These are phyloP conservation scores for Heliosperma pusillum DNA, from an alignment of 148 eudicot genomes.

Conservation along the genomic window DNA sequence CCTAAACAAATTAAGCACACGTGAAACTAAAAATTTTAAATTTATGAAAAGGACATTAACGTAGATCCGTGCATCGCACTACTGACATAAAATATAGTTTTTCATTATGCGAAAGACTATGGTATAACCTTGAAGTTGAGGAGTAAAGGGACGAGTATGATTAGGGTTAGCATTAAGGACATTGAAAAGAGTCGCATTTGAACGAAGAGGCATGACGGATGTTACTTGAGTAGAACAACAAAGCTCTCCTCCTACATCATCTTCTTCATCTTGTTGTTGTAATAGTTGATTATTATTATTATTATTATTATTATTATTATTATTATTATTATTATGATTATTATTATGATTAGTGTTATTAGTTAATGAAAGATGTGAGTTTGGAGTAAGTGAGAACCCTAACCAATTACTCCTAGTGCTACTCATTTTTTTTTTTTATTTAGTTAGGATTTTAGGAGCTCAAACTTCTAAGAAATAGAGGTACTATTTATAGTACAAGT, in stretches of 20 bases:
- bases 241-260: background rate
- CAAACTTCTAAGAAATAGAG: constrained; percentile 22
- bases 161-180: background rate
- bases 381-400: constrained; percentile 30
- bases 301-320: background rate
- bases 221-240: background rate
- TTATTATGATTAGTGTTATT: background rate
- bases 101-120: too few species aligned
- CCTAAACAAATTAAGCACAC: too few species aligned
- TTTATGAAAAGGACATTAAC: too few species aligned
- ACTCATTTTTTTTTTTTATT: background rate
- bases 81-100: too few species aligned
- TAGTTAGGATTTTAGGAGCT: constrained; percentile 8
- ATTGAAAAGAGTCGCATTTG: constrained; percentile 18
- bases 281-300: background rate
- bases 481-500: too few species aligned
- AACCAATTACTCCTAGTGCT: constrained; percentile 23
- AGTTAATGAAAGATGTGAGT: background rate
- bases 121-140: constrained; percentile 19
- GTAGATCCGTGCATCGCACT: too few species aligned
- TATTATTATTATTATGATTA: background rate
- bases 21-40: too few species aligned
- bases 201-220: constrained; percentile 22
- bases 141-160: constrained; percentile 8
- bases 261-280: background rate